Evolutionary conservation across 2,329 filamentous ascomycete genomes (phyloP).

Genomic region (Fusarium sp.): DNA sequence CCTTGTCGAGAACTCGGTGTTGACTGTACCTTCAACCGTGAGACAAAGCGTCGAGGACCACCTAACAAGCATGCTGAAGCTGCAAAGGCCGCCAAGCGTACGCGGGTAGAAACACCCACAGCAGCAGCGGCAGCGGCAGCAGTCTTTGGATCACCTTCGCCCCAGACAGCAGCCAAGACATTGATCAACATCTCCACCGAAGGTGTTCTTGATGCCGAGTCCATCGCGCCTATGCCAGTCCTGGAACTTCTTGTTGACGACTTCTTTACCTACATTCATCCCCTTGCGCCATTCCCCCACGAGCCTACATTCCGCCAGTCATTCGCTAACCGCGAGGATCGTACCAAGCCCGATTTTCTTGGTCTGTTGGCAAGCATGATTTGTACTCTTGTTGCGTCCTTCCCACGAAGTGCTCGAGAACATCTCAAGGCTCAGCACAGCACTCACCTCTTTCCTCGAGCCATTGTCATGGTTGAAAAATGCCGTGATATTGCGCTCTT

Average conservation of each 20-base stretch:
- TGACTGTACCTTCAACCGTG: slow-evolving; percentile 67
- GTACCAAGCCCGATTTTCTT: slow-evolving; percentile 73
- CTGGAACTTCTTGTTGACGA: slow-evolving; percentile 79
- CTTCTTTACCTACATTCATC: slow-evolving; percentile 86
- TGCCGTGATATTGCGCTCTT: slow-evolving; percentile 76
- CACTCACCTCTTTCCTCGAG: slow-evolving; percentile 73
- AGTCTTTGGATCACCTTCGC: slow-evolving; percentile 51
- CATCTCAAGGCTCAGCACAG: slow-evolving; percentile 74
- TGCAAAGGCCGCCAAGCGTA: slow-evolving; percentile 63
- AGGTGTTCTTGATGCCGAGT: slow-evolving; percentile 69
- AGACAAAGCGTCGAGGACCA: slow-evolving; percentile 68
- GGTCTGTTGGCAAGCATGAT: slow-evolving; percentile 81
- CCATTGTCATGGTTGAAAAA: slow-evolving; percentile 75
- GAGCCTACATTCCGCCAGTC: slow-evolving; percentile 79
- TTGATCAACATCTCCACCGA: slow-evolving; percentile 58
- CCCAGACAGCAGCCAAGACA: slow-evolving; percentile 61
- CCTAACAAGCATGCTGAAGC: slow-evolving; percentile 69
- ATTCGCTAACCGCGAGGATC: slow-evolving; percentile 74
- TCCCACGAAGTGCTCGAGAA: slow-evolving; percentile 75
- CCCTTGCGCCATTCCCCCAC: slow-evolving; percentile 80
- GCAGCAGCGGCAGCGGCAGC: slow-evolving; percentile 25
- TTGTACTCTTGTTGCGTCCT: slow-evolving; percentile 77
- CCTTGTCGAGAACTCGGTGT: slow-evolving; percentile 67
- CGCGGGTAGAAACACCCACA: slow-evolving; percentile 52
- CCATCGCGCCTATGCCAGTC: slow-evolving; percentile 75